phyloP scores from a whole-genome alignment of 345 rosid genomes.

The Pistacia vera region DNA sequence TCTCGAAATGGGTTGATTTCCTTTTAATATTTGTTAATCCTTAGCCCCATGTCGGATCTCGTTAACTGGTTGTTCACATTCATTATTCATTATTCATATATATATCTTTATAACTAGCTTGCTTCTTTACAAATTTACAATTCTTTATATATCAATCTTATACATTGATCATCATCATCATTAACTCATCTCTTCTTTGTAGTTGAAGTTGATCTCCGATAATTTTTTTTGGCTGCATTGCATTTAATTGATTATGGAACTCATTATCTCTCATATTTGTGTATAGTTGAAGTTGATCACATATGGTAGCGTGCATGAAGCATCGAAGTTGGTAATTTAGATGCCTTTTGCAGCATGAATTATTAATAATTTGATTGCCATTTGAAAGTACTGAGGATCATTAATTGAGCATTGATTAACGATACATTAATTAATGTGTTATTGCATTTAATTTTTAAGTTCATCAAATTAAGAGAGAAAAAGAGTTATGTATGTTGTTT shows the following conservation, averaged over 20 bases:
- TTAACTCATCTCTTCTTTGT: background rate
- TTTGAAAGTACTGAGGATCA: background rate
- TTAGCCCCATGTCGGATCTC: slow-evolving; percentile 62
- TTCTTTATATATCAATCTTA: no score
- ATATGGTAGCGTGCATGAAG: slow-evolving; percentile 8
- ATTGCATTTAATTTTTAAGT: slow-evolving; percentile 6
- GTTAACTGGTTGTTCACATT: slow-evolving; percentile 27
- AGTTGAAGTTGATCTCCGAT: background rate
- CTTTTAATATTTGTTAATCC: slow-evolving; percentile 31
- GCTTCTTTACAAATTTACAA: background rate
- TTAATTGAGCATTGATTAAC: slow-evolving; percentile 16
- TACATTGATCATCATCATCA: no score
- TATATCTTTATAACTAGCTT: background rate
- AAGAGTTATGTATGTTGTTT: slow-evolving; percentile 17
- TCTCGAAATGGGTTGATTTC: slow-evolving; percentile 34
- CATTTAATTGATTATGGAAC: no score
- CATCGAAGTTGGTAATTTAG: slow-evolving; percentile 13
- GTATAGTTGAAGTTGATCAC: background rate
- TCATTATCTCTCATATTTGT: no score
- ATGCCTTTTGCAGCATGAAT: background rate
- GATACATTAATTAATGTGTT: slow-evolving; percentile 8
- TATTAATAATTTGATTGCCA: slow-evolving; percentile 6
- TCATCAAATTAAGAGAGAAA: slow-evolving; percentile 3
- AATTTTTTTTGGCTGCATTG: no score
- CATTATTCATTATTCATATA: background rate